phyloP scores from a whole-genome alignment of 169 alveolate species.

The Plasmodium vivax region DNA sequence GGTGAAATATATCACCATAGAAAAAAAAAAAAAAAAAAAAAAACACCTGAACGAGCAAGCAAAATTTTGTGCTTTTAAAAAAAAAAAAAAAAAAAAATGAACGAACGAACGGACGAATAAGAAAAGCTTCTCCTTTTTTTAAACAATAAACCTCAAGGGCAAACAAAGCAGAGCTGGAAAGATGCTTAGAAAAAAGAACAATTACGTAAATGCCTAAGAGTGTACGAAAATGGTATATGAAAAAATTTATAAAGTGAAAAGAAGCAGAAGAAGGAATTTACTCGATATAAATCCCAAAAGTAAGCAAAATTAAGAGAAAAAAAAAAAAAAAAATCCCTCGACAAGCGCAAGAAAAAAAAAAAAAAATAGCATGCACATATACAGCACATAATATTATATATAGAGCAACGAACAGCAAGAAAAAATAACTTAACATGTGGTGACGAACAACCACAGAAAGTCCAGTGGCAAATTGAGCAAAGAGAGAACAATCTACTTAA shows the following conservation, averaged over 20 bases:
- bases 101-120: background rate
- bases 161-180: background rate
- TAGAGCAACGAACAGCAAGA: background rate
- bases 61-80: background rate
- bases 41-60: background rate
- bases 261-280: background rate
- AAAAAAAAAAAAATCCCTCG: background rate
- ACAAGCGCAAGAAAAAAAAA: no score
- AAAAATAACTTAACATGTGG: background rate
- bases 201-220: background rate
- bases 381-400: background rate
- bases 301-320: conserved; percentile 7
- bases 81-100: conserved; percentile 16
- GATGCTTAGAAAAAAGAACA: background rate
- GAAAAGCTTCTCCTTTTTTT: background rate
- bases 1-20: background rate
- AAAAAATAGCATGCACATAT: no score
- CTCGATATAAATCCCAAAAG: background rate
- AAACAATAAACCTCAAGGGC: background rate
- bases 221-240: background rate
- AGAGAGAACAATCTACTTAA: background rate
- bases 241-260: conserved; percentile 1
- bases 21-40: conserved; percentile 24
- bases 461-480: background rate
- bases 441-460: background rate